These are phyloP conservation scores for Polytolypa hystricis DNA, from an alignment of 2,329 filamentous ascomycete genomes.

Conservation along the genomic window DNA sequence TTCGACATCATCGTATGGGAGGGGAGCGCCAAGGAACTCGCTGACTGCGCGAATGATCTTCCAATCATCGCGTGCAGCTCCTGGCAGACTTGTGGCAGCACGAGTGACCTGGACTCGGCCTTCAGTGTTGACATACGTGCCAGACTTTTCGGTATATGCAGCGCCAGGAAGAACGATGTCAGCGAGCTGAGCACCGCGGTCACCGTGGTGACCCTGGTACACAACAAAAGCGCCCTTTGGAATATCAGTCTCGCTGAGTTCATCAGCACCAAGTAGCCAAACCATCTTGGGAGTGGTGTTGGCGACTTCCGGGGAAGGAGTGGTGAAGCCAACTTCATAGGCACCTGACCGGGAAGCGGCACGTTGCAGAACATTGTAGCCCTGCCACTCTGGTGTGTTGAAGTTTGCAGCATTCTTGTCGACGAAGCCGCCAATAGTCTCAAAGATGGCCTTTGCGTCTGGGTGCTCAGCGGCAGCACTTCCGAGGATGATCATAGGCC, in stretches of 20 bases:
- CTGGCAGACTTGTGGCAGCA: slow-evolving; percentile 76
- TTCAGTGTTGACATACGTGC: slow-evolving; percentile 96
- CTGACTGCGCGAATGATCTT: slow-evolving; percentile 92
- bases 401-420: slow-evolving; percentile 90
- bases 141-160: slow-evolving; percentile 93
- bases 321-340: slow-evolving; percentile 90
- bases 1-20: slow-evolving; percentile 89
- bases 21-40: slow-evolving; percentile 76
- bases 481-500: slow-evolving; percentile 92
- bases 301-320: slow-evolving; percentile 69
- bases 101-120: slow-evolving; percentile 91
- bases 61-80: slow-evolving; percentile 91
- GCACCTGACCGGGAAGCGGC: slow-evolving; percentile 86
- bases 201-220: slow-evolving; percentile 97
- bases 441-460: slow-evolving; percentile 87
- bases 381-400: slow-evolving; percentile 83
- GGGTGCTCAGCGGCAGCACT: slow-evolving; percentile 83
- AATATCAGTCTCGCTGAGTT: slow-evolving; percentile 72
- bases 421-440: slow-evolving; percentile 78
- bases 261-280: slow-evolving; percentile 93
- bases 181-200: slow-evolving; percentile 81
- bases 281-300: slow-evolving; percentile 85
- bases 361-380: slow-evolving; percentile 92
- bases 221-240: slow-evolving; percentile 94
- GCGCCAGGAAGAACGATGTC: slow-evolving; percentile 89